These are phyloP conservation scores for Verticillium dahliae DNA, from an alignment of 2,329 filamentous ascomycete species.

Conservation along the genomic window DNA sequence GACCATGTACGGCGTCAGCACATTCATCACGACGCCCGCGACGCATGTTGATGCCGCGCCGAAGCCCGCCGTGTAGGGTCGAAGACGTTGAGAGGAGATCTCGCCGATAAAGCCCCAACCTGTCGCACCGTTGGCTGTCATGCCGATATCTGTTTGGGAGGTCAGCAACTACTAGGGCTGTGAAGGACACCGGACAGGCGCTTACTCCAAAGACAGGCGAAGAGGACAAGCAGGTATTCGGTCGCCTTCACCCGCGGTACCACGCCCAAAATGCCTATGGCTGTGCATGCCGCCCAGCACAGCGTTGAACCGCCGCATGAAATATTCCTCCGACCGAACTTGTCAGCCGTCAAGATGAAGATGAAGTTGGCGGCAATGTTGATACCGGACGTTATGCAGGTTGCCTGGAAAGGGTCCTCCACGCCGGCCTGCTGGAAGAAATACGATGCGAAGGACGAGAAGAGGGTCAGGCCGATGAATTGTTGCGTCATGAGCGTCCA, in stretches of 20 bases:
- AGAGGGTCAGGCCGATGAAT: conserved; percentile 15
- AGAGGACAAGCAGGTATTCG: conserved; percentile 13
- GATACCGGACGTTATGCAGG: conserved; percentile 14
- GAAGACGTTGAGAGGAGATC: conserved; percentile 26
- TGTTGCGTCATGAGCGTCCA: conserved; percentile 18
- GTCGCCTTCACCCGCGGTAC: conserved; percentile 8
- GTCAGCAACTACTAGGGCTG: background rate
- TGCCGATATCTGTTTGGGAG: conserved; percentile 13
- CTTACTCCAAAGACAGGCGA: conserved; percentile 17
- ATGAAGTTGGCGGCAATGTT: conserved; percentile 12
- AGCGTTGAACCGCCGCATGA: conserved; percentile 10
- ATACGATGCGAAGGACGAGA: conserved; percentile 17
- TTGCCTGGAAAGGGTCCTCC: conserved; percentile 16
- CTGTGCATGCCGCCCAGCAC: conserved; percentile 10
- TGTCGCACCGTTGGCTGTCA: conserved; percentile 17
- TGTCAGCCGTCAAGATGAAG: conserved; percentile 12
- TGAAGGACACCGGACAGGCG: background rate
- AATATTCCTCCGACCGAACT: conserved; percentile 10
- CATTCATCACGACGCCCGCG: conserved; percentile 13
- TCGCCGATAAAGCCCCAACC: conserved; percentile 24
- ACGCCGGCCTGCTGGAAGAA: conserved; percentile 27
- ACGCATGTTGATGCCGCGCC: conserved; percentile 18
- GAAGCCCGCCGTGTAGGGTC: conserved; percentile 23
- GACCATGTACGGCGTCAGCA: conserved; percentile 24
- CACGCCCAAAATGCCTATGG: conserved; percentile 14